phyloP scores from a whole-genome alignment of 106 monocot genomes.

The Chionographis japonica region DNA sequence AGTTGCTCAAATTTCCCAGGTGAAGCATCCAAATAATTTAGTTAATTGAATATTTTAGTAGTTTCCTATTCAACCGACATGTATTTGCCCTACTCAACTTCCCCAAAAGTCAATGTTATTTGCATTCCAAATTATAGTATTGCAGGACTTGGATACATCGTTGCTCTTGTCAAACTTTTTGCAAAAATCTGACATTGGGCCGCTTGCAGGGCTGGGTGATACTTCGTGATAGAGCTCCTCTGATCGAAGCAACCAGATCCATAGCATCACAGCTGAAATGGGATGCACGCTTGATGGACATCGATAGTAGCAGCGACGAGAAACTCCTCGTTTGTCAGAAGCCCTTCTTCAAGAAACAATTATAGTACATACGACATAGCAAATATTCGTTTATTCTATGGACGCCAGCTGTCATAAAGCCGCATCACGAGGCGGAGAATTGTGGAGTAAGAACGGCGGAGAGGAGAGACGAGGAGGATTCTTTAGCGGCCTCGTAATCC shows the following conservation, averaged over 20 bases:
- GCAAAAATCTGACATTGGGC: background rate
- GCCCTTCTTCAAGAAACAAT: slow-evolving; percentile 75
- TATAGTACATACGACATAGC: slow-evolving; percentile 16
- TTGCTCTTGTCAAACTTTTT: background rate
- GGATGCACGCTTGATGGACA: slow-evolving; percentile 61
- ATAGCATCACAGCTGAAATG: slow-evolving; percentile 58
- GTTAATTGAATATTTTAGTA: too few relatives aligned
- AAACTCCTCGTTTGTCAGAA: slow-evolving; percentile 86
- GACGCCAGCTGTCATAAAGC: slow-evolving; percentile 4
- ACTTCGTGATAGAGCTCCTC: slow-evolving; percentile 48
- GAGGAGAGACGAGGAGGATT: background rate
- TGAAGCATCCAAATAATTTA: too few relatives aligned
- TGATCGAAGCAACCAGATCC: slow-evolving; percentile 56
- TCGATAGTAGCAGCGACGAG: slow-evolving; percentile 55
- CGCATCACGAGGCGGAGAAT: background rate
- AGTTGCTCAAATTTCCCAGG: too few relatives aligned
- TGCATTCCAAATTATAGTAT: too few relatives aligned
- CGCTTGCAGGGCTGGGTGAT: slow-evolving; percentile 88
- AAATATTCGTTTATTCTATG: background rate
- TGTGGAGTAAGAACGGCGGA: background rate
- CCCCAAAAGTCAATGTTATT: too few relatives aligned
- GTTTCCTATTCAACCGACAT: too few relatives aligned
- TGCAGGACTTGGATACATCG: too few relatives aligned
- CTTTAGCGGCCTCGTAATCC: slow-evolving; percentile 6
- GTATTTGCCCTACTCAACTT: too few relatives aligned